Evolutionary conservation across 768 basidiomycete species (phyloP), one percentile per base, ranked within the genome.

Genomic region (Gloeophyllum trabeum): DNA sequence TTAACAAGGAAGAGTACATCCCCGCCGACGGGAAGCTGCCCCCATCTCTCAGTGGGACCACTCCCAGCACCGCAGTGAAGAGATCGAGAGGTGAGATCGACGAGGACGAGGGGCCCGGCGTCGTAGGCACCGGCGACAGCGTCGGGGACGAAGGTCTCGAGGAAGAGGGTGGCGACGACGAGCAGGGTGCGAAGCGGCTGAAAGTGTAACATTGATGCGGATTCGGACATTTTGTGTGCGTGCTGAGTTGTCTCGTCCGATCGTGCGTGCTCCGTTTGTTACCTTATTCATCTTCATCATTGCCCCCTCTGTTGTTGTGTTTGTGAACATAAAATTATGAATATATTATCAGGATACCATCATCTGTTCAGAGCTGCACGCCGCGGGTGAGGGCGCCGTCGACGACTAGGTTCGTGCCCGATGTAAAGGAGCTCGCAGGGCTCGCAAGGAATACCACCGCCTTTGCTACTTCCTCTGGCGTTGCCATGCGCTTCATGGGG

Each of bases 371-470:
- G 14, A 41, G 12, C 25, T 41, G 14, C 24, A 28, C 25, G 14
- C 39, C 39, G 7, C 14, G 10, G 13, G 22, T 41, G 10, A 24
- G 24, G 13, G 25, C 39, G 14, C 39, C 39, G 20, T 41, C 39
- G 7, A 41, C 23, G 22, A 41, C 14, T 12, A 41, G 20, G 25
- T 41, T 41, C 3, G 39, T 21, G 14, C 39, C 39, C 2, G 22
- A 24, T 3, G 39, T 41, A 23, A 41, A 41, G 7, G 18, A 26
- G 25, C 39, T 41, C 10, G 22, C 25, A 21, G 39, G 23, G 24
- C 39, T 41, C 10, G 39, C 20, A n/a, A 41, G 25, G 39, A 41
- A 41, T 12, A 41, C 39, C 20, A 41, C 39, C 1, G 20, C 24
- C 12, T 41, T 28, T 13, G 39, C 39, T 10, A 41, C 24, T 41